These are phyloP conservation scores for Melaleuca alternifolia DNA, from an alignment of 345 rosid genomes.

Conservation along the genomic window DNA sequence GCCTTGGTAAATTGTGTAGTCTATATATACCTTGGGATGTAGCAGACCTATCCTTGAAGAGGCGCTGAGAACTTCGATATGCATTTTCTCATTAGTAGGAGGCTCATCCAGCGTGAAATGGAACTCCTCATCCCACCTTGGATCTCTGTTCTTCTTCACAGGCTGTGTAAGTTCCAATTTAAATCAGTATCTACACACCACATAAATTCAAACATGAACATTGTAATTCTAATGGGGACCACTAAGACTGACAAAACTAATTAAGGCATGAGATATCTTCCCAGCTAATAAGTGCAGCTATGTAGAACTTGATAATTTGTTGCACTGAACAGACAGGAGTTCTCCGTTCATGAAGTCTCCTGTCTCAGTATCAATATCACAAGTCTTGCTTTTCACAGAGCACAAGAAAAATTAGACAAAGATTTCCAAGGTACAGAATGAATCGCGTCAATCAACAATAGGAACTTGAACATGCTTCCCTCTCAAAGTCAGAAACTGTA, in stretches of 20 bases:
- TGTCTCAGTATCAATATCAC: neutral
- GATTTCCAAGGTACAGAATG: neutral
- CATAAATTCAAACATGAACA: neutral
- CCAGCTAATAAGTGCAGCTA: neutral
- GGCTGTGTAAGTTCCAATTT: slow-evolving; percentile 18
- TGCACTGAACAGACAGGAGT: neutral
- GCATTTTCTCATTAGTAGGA: slow-evolving; percentile 61
- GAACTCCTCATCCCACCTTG: slow-evolving; percentile 93
- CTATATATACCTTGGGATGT: slow-evolving; percentile 66
- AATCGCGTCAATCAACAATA: neutral
- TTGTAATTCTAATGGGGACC: neutral
- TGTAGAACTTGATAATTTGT: neutral
- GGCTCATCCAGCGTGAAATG: slow-evolving; percentile 67
- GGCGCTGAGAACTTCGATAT: slow-evolving; percentile 69
- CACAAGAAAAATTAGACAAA: neutral
- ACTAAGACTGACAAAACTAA: neutral
- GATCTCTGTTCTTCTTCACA: slow-evolving; percentile 86
- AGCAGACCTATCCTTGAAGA: slow-evolving; percentile 76
- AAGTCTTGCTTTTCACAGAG: neutral
- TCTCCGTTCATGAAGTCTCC: neutral
- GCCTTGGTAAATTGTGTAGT: neutral
- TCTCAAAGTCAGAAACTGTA: neutral
- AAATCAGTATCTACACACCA: neutral
- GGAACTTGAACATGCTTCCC: neutral
- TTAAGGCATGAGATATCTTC: neutral